phyloP scores from a whole-genome alignment of 73 alveolate genomes.

The Breviolum minutum region DNA sequence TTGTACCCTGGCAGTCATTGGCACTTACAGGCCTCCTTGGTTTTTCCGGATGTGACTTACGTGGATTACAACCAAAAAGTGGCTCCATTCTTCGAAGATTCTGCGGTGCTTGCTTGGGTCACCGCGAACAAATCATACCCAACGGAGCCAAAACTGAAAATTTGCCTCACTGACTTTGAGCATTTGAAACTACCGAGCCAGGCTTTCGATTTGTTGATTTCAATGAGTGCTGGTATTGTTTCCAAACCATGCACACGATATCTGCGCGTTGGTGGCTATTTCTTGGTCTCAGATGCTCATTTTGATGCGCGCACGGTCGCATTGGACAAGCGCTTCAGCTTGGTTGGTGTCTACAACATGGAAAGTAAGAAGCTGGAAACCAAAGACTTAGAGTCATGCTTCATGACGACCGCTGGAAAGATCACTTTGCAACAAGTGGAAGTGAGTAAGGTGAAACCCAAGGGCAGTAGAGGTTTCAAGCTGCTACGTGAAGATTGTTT shows the following conservation, averaged over 20 bases:
- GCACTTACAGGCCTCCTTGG: slow-evolving; percentile 62
- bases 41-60: slow-evolving; percentile 47
- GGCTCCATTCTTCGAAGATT: slow-evolving; percentile 32
- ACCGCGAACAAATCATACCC: background rate
- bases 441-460: slow-evolving; percentile 48
- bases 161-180: background rate
- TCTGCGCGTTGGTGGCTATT: slow-evolving; percentile 45
- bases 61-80: slow-evolving; percentile 10
- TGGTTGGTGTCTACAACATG: slow-evolving; percentile 60
- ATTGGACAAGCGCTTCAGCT: slow-evolving; percentile 47
- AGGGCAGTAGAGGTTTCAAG: slow-evolving; percentile 74
- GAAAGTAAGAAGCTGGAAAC: background rate
- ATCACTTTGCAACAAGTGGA: slow-evolving; percentile 48
- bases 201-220: slow-evolving; percentile 47
- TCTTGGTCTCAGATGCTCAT: slow-evolving; percentile 74
- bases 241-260: slow-evolving; percentile 73
- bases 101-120: slow-evolving; percentile 38
- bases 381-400: slow-evolving; percentile 31
- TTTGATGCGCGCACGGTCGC: slow-evolving; percentile 82
- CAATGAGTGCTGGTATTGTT: slow-evolving; percentile 86
- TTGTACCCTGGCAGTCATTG: slow-evolving; percentile 78
- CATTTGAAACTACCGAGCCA: background rate
- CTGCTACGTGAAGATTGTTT: slow-evolving; percentile 34
- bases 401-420: slow-evolving; percentile 63
- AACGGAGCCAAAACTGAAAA: background rate